Evolutionary conservation across 2,329 filamentous ascomycete genomes (phyloP).

Genomic region (Xylaria multiplex): DNA sequence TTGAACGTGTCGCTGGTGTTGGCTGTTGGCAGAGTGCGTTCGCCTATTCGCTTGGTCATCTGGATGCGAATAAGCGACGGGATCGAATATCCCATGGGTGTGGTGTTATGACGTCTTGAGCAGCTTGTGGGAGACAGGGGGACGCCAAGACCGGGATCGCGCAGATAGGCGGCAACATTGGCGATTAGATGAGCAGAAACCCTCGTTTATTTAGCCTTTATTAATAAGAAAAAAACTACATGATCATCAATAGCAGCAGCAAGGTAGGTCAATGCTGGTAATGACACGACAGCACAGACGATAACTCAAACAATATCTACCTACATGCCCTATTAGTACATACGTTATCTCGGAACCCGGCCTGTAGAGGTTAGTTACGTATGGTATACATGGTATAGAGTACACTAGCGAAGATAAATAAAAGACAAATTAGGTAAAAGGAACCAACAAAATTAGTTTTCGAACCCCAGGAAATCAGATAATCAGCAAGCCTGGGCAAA

Average conservation of each 20-base stretch:
- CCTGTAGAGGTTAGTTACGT: neutral
- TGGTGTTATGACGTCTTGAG: constrained; percentile 4
- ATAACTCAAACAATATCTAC: no score
- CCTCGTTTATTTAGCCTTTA: no score
- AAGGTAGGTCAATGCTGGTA: no score
- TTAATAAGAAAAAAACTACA: no score
- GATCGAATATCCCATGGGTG: neutral
- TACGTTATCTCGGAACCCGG: neutral
- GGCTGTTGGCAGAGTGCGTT: neutral
- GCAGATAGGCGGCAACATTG: no score
- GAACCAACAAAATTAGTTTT: no score
- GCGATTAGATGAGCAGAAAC: no score
- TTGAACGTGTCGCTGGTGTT: neutral
- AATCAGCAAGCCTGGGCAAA: constrained; percentile 1
- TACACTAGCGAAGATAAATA: no score
- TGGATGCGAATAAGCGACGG: neutral
- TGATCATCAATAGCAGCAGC: no score
- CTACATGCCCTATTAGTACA: no score
- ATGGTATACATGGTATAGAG: neutral
- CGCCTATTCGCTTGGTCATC: neutral
- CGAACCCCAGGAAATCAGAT: neutral
- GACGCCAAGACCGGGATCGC: no score
- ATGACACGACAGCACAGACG: neutral
- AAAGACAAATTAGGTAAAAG: no score
- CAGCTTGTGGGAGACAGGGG: neutral